phyloP scores from a whole-genome alignment of 148 eudicot genomes.

The Rhododendron ferrugineum region DNA sequence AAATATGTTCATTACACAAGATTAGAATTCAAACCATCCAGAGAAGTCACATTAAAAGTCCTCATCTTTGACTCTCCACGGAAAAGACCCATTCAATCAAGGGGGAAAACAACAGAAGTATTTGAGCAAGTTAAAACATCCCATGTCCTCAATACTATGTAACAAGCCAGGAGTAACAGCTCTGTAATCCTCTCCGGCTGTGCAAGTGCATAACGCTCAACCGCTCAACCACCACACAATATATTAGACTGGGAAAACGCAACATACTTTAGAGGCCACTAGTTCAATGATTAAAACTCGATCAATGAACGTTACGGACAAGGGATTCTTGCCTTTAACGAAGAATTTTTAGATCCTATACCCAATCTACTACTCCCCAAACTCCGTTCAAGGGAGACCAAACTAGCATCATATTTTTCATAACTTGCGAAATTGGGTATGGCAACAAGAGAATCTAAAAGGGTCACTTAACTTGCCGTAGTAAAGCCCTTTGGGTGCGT shows the following conservation, averaged over 20 bases:
- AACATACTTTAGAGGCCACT: background rate
- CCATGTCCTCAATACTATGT: background rate
- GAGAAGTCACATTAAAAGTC: background rate
- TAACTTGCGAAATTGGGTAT: background rate
- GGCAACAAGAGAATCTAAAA: background rate
- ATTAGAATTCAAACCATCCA: background rate
- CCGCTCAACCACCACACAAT: background rate
- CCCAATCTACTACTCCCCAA: background rate
- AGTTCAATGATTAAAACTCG: background rate
- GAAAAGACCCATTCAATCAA: background rate
- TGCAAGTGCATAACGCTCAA: background rate
- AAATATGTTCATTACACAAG: background rate
- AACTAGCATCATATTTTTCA: background rate
- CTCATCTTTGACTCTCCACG: background rate
- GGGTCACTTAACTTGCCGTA: background rate
- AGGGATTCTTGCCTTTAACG: background rate
- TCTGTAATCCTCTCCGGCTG: background rate
- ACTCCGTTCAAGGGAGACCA: background rate
- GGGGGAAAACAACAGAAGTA: background rate
- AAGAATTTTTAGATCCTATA: background rate
- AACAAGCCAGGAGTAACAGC: background rate
- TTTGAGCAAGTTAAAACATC: background rate
- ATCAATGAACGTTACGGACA: background rate
- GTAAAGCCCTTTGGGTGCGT: background rate
- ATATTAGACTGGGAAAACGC: background rate